A percentile compares a stretch with the other conserved stretches of the same genome.
Evolutionary conservation across 768 basidiomycete genomes (phyloP).

Genomic region (Chalciporus piperatus): DNA sequence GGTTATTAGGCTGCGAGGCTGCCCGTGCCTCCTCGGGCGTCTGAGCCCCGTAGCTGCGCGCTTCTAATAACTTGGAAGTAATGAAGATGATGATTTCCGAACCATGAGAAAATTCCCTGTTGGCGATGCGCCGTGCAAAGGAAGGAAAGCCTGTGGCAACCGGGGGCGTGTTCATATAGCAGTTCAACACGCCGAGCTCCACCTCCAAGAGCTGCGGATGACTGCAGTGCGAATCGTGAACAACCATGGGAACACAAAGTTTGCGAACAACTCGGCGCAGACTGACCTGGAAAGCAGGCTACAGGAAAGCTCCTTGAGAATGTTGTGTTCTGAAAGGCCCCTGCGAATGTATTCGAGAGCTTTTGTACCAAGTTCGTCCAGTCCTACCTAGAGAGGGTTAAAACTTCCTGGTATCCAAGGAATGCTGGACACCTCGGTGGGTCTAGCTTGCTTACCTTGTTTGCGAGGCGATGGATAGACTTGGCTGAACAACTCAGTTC

Average conservation of each 20-base stretch:
- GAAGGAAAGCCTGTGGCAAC: slow-evolving; percentile 12
- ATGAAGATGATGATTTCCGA: slow-evolving; percentile 21
- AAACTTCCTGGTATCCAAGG: no score
- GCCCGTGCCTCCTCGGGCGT: no score
- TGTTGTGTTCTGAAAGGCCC: slow-evolving; percentile 20
- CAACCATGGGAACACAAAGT: no score
- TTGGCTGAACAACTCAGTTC: slow-evolving; percentile 37
- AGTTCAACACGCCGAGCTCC: slow-evolving; percentile 23
- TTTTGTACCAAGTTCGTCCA: slow-evolving; percentile 11
- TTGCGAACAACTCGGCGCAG: no score
- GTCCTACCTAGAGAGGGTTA: slow-evolving; percentile 13
- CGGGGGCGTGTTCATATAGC: slow-evolving; percentile 8
- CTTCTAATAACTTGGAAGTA: slow-evolving; percentile 13
- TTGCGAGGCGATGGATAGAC: slow-evolving; percentile 43
- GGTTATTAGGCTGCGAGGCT: no score
- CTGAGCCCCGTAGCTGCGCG: background rate
- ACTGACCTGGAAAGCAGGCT: slow-evolving; percentile 18
- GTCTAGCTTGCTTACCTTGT: slow-evolving; percentile 28
- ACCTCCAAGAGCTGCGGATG: slow-evolving; percentile 18
- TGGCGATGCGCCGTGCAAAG: slow-evolving; percentile 15
- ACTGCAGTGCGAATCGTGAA: background rate
- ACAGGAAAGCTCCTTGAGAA: slow-evolving; percentile 20
- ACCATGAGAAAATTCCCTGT: slow-evolving; percentile 20
- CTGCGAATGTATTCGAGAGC: slow-evolving; percentile 19
- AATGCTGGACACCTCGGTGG: no score